Percentiles rank a stretch among this genome's conserved stretches.
phyloP scores from a whole-genome alignment of 257 asterid genomes.

The Primulina huaijiensis region DNA sequence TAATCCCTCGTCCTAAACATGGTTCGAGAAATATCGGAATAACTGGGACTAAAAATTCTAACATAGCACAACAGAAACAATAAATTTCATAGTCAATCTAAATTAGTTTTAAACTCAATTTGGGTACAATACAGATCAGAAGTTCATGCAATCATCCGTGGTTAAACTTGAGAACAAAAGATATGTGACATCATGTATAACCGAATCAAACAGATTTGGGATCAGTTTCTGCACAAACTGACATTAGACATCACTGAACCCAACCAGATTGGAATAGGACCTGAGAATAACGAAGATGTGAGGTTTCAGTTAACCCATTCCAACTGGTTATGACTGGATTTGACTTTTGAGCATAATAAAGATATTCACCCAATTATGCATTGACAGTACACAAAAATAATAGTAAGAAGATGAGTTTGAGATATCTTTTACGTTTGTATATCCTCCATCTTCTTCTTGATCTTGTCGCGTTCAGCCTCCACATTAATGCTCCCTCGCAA shows the following conservation, averaged over 20 bases:
- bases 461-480: conserved; percentile 78
- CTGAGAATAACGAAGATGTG: not conserved
- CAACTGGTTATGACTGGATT: not conserved
- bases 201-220: not conserved
- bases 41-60: not conserved
- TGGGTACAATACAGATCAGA: not conserved
- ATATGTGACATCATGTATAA: not conserved
- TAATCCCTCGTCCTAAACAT: not conserved
- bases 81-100: not conserved
- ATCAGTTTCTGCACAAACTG: not conserved
- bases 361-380: not conserved
- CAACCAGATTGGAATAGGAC: not conserved
- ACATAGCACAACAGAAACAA: not conserved
- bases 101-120: no score
- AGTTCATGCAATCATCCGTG: not conserved
- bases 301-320: not conserved
- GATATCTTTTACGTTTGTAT: conserved; percentile 52
- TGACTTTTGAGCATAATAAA: not conserved
- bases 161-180: not conserved
- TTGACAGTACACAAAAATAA: not conserved
- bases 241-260: not conserved
- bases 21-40: not conserved
- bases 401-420: conserved; percentile 13
- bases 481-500: conserved; percentile 45
- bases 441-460: conserved; percentile 75